Percentiles rank a stretch among this genome's conserved stretches.
Evolutionary conservation across 768 basidiomycete species (phyloP).

Genomic region (Kwoniella sp.): DNA sequence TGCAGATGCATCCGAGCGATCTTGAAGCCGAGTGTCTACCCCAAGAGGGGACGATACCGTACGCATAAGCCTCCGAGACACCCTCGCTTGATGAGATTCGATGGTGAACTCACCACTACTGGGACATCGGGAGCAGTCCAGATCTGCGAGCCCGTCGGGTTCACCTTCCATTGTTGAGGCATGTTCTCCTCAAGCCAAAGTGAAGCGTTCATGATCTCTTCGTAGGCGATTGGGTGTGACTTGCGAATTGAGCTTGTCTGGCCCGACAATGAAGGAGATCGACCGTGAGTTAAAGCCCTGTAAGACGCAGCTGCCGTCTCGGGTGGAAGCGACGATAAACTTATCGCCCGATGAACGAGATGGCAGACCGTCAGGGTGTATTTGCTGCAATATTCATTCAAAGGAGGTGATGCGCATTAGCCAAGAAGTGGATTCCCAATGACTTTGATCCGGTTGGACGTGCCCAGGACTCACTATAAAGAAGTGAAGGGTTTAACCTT

Average conservation of each 20-base stretch:
- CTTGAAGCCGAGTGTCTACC: not conserved
- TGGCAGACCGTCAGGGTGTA: not conserved
- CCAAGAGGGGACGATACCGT: no score
- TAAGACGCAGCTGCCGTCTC: not conserved
- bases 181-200: conserved; percentile 15
- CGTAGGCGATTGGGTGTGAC: conserved; percentile 25
- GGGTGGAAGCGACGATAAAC: not conserved
- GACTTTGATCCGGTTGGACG: not conserved
- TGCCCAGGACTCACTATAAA: conserved; percentile 11
- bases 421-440: conserved; percentile 1
- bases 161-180: conserved; percentile 15
- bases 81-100: not conserved
- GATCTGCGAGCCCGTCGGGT: not conserved
- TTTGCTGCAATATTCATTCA: no score
- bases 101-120: conserved; percentile 21
- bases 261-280: not conserved
- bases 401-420: no score
- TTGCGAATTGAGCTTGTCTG: conserved; percentile 1
- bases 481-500: conserved; percentile 1
- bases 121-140: conserved; percentile 29
- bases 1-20: not conserved
- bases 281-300: not conserved
- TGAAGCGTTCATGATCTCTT: conserved; percentile 25
- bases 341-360: conserved; percentile 5
- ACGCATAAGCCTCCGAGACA: no score